Conservation (phyloP, 176 grass and related monocot genomes). For the Aegilops tauschii region DNA sequence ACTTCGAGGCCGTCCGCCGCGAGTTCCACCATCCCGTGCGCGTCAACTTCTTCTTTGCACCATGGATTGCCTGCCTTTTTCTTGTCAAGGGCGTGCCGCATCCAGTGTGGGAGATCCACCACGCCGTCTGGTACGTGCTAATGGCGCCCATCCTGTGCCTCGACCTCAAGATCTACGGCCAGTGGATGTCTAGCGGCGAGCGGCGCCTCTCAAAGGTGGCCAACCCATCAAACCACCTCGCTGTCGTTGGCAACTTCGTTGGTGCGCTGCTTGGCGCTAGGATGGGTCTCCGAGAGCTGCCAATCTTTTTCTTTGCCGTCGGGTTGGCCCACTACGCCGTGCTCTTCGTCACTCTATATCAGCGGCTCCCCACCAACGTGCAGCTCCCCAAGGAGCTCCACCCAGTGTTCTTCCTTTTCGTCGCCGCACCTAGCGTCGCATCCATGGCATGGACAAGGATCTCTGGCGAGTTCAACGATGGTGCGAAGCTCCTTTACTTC, state of each 20-base stretch:
- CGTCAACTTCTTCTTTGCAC: constrained; percentile 64
- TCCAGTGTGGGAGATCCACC: not conserved
- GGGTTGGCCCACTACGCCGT: constrained; percentile 66
- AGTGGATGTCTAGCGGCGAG: constrained; percentile 75
- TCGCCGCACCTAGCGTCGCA: constrained; percentile 60
- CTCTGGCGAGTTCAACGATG: constrained; percentile 45
- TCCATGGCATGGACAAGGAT: constrained; percentile 61
- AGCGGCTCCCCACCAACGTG: constrained; percentile 69
- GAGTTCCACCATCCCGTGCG: constrained; percentile 49
- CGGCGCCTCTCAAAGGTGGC: constrained; percentile 65
- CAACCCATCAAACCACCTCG: constrained; percentile 69
- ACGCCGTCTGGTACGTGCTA: constrained; percentile 53
- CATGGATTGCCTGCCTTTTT: constrained; percentile 58
- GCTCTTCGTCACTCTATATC: constrained; percentile 81
- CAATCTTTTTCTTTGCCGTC: constrained; percentile 63
- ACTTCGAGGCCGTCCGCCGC: constrained; percentile 43
- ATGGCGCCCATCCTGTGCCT: constrained; percentile 49
- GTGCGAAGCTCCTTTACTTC: constrained; percentile 63
- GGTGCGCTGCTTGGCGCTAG: constrained; percentile 57
- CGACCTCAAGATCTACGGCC: constrained; percentile 73
- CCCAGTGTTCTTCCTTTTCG: constrained; percentile 80
- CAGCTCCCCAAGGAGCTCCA: constrained; percentile 67
- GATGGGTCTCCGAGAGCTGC: constrained; percentile 55
- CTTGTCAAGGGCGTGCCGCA: constrained; percentile 13
- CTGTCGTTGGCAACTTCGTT: constrained; percentile 52